Evolutionary conservation across 306 rosid genomes (phyloP).

Genomic region (Quercus berberidifolia): DNA sequence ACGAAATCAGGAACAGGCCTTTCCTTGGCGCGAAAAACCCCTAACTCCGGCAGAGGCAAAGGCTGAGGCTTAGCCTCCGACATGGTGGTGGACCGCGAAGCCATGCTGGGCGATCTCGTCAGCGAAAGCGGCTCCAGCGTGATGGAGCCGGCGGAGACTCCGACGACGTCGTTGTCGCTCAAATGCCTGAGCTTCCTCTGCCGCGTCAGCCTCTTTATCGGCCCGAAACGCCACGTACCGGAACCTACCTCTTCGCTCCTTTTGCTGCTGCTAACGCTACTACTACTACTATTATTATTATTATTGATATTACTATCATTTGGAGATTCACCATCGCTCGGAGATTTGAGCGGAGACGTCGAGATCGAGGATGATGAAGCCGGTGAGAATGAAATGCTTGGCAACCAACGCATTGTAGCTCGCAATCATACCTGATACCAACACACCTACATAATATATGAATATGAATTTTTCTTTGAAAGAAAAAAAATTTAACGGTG

Average conservation of each 20-base stretch:
- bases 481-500: neutral
- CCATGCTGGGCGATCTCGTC: conserved; percentile 12
- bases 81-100: conserved; percentile 1
- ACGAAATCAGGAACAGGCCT: conserved; percentile 18
- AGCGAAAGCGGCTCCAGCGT: conserved; percentile 3
- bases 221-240: conserved; percentile 44
- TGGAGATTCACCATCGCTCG: neutral
- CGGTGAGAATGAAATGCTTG: conserved; percentile 35
- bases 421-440: neutral
- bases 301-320: neutral
- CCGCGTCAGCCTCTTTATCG: conserved; percentile 28
- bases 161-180: conserved; percentile 5
- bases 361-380: conserved; percentile 16
- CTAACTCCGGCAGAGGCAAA: conserved; percentile 69
- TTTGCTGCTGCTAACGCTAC: no score
- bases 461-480: neutral
- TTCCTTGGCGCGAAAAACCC: conserved; percentile 22
- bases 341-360: conserved; percentile 7
- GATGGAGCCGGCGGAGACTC: conserved; percentile 6
- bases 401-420: conserved; percentile 66
- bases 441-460: neutral
- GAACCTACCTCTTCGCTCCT: neutral
- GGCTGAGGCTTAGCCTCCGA: conserved; percentile 28
- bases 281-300: no score
- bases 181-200: conserved; percentile 40